Evolutionary conservation across 371 early-diverging fungal genomes (phyloP), one percentile per base, ranked within the genome.

Genomic region (Mucor plumbeus): DNA sequence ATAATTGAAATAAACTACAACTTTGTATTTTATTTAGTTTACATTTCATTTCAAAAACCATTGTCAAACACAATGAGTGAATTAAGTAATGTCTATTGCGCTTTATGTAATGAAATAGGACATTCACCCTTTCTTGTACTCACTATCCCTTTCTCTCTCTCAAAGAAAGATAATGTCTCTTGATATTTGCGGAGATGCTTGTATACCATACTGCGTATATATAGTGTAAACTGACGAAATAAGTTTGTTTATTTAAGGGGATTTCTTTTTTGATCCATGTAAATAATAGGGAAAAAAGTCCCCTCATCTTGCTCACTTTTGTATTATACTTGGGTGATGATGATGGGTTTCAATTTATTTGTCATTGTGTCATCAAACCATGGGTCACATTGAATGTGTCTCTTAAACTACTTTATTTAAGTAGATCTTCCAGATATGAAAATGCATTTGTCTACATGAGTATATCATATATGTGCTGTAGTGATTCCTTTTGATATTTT

Each of bases 361-460:
- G 50, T 50, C 8, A 33, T 47, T 59, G 61, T 61, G 61, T 61
- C 61, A 61, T 61, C 36, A 36, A 48, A 13, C 59, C 50, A 36
- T 61, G 50, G 50, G 61, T 47, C 43, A 61, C 61, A 47, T 44
- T 47, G 33, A 61, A 26, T 26, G 26, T 26, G 3, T 26, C 26
- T 26, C 26, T 26, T 26, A 26, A 26, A 1, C 26, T 26, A 26
- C 26, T 26, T 1, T 26, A 26, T 26, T 26, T 26, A 26, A 26
- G 26, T 1, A 26, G 26, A 26, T 26, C 26, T 26, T 3, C 26
- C 26, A 26, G 26, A 38, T 9, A 38, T 38, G 38, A 38, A 38
- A 11, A 11, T 38, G 4, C 38, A 38, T 38, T 38, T 2, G 38
- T 5, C 11, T 38, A 38, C 38, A 38, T 38, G 38, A 38, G 4